Conservation (phyloP, 306 rosid species). For the Betula pendula region DNA sequence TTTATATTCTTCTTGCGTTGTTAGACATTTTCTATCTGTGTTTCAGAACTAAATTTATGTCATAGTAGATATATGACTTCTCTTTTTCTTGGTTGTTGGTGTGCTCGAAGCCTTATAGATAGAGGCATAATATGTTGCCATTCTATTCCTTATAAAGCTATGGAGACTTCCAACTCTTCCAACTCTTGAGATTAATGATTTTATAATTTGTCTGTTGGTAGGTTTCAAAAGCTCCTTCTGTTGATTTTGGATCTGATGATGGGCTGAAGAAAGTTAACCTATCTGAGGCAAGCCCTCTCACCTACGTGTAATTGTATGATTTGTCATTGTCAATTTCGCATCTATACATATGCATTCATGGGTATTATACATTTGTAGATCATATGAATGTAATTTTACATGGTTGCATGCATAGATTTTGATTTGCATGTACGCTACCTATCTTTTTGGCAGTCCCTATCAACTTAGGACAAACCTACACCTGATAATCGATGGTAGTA, state of each 20-base stretch:
- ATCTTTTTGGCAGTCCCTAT: conserved; percentile 1
- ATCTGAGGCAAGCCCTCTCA: conserved; percentile 71
- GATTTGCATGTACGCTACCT: not conserved
- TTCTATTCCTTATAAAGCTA: not conserved
- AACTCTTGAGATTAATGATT: not conserved
- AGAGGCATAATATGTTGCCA: too few relatives aligned
- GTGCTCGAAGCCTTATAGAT: not conserved
- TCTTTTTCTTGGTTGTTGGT: not conserved
- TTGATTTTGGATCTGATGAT: conserved; percentile 65
- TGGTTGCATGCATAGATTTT: not conserved
- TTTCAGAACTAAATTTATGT: not conserved
- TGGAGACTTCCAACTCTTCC: not conserved
- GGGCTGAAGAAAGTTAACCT: conserved; percentile 56
- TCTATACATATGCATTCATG: conserved; percentile 7
- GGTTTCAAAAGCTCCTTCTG: conserved; percentile 51
- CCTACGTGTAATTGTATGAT: conserved; percentile 10
- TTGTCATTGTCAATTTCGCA: conserved; percentile 10
- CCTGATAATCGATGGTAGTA: conserved; percentile 1
- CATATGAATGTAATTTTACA: conserved; percentile 5
- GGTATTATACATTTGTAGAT: not conserved
- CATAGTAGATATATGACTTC: not conserved
- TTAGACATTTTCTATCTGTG: not conserved
- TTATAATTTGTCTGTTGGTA: conserved; percentile 33
- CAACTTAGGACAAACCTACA: conserved; percentile 1
- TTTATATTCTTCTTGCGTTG: not conserved